Evolutionary conservation across 164 flowering plant genomes (phyloP).

Genomic region (Stephania japonica): DNA sequence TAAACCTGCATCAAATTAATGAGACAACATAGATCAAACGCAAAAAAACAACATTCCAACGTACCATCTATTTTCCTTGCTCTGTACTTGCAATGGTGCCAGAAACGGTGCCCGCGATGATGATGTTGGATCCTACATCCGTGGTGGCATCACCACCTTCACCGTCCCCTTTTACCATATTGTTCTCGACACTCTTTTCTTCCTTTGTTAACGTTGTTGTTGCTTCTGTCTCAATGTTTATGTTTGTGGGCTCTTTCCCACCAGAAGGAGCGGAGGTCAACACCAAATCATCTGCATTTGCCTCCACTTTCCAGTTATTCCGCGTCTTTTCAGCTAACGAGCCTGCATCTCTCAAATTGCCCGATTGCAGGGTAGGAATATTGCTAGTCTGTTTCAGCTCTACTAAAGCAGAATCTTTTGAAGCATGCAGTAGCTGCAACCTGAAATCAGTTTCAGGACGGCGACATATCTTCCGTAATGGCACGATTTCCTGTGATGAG

Average conservation of each 20-base stretch:
- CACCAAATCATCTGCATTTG: conserved; percentile 11
- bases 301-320: conserved; percentile 12
- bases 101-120: neutral
- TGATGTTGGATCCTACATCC: neutral
- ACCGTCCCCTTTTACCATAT: conserved; percentile 14
- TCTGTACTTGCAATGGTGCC: conserved; percentile 4
- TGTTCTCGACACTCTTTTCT: conserved; percentile 10
- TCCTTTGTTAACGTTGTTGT: conserved; percentile 4
- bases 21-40: neutral
- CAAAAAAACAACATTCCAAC: neutral
- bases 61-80: neutral
- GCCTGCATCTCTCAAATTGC: conserved; percentile 14
- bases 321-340: conserved; percentile 19
- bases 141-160: conserved; percentile 12
- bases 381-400: conserved; percentile 31
- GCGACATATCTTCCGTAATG: conserved; percentile 80
- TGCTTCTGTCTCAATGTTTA: neutral
- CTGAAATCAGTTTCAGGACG: conserved; percentile 93
- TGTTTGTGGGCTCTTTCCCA: conserved; percentile 9
- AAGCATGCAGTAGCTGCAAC: conserved; percentile 67
- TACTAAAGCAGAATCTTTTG: conserved; percentile 29
- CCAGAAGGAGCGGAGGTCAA: conserved; percentile 8
- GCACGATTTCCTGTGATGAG: conserved; percentile 72
- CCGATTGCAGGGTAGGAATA: conserved; percentile 19
- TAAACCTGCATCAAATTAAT: neutral